phyloP scores from a whole-genome alignment of 129 eudicot species.

The Tagetes patula region DNA sequence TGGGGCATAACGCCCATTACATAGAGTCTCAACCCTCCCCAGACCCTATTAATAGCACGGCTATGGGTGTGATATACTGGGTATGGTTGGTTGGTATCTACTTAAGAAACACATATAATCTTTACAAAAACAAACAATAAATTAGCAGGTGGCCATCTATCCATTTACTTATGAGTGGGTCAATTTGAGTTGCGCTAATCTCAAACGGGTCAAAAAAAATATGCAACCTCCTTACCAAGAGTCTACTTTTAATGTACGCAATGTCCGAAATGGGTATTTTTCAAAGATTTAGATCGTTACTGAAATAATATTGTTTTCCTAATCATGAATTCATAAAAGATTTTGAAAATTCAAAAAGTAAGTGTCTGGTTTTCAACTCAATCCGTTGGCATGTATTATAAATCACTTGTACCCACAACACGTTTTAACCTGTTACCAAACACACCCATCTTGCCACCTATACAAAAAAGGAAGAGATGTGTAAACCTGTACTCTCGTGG shows the following conservation, averaged over 20 bases:
- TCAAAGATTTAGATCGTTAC: not conserved
- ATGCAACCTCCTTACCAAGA: not conserved
- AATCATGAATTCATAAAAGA: not conserved
- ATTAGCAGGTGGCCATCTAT: not conserved
- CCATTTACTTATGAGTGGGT: not conserved
- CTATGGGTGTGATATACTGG: too few species aligned
- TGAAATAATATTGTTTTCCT: not conserved
- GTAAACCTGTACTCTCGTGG: slow-evolving; percentile 85
- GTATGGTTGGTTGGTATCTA: not conserved
- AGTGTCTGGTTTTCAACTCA: not conserved
- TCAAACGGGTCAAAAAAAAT: not conserved
- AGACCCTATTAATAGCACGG: too few species aligned
- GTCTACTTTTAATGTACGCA: not conserved
- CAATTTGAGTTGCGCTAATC: slow-evolving; percentile 4
- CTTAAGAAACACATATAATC: slow-evolving; percentile 1
- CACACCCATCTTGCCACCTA: slow-evolving; percentile 10
- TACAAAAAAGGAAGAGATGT: slow-evolving; percentile 18
- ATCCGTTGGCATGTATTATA: not conserved
- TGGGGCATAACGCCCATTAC: too few species aligned
- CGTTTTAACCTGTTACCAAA: not conserved
- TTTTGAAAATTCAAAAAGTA: not conserved
- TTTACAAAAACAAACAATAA: not conserved
- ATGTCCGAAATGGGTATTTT: not conserved
- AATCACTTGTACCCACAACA: not conserved
- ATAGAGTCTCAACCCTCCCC: too few species aligned